Evolutionary conservation across 2,329 filamentous ascomycete genomes (phyloP).

Genomic region (Alternaria atra): DNA sequence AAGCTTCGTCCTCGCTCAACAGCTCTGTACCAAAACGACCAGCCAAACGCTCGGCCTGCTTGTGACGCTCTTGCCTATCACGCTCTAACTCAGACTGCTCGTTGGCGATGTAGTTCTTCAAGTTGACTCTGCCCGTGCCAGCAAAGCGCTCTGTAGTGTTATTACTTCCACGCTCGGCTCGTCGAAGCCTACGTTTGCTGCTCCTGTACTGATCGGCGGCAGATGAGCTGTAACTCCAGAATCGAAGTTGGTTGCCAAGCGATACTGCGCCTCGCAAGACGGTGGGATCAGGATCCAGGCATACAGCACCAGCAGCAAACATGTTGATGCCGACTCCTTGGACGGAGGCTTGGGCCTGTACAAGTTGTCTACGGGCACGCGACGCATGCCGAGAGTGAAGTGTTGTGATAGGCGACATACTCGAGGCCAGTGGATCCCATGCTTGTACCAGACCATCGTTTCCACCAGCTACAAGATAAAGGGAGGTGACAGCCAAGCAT

Average conservation of each 20-base stretch:
- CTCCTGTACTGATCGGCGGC: constrained; percentile 75
- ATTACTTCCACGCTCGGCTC: constrained; percentile 72
- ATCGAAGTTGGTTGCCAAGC: constrained; percentile 85
- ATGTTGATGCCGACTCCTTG: constrained; percentile 77
- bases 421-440: constrained; percentile 94
- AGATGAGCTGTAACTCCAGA: constrained; percentile 92
- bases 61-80: constrained; percentile 72
- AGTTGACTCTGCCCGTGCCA: constrained; percentile 71
- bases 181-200: constrained; percentile 80
- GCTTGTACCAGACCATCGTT: constrained; percentile 95
- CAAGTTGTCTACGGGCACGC: constrained; percentile 77
- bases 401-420: constrained; percentile 78
- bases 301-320: constrained; percentile 83
- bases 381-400: constrained; percentile 86
- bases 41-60: constrained; percentile 75
- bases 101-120: constrained; percentile 85
- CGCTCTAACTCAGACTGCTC: constrained; percentile 81
- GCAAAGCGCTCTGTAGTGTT: constrained; percentile 65
- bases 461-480: constrained; percentile 92
- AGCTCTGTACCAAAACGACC: constrained; percentile 86
- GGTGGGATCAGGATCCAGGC: constrained; percentile 86
- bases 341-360: constrained; percentile 72
- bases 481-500: constrained; percentile 79
- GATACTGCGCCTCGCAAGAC: constrained; percentile 85
- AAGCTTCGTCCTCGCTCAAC: constrained; percentile 68